These are phyloP conservation scores for Rhodotorula mucilaginosa DNA, from an alignment of 1,284 basidiomycete species.

Conservation along the genomic window DNA sequence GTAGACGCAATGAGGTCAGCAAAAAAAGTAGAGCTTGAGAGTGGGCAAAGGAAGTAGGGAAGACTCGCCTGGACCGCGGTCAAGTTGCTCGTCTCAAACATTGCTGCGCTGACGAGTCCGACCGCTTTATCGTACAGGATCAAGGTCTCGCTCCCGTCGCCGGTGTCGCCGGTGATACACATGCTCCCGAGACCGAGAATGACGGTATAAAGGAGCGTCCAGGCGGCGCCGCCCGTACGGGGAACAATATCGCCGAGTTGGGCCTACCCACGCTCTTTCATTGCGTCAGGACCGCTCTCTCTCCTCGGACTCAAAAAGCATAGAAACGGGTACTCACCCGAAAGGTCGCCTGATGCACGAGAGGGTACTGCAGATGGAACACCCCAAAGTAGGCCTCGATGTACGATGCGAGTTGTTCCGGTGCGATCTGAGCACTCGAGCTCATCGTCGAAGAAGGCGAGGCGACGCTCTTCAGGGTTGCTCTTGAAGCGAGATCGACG, in stretches of 20 bases:
- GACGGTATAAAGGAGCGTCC: conserved; percentile 36
- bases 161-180: conserved; percentile 34
- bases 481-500: conserved; percentile 11
- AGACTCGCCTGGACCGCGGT: conserved; percentile 41
- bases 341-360: conserved; percentile 43
- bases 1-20: neutral
- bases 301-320: too few relatives aligned
- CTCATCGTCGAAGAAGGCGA: conserved; percentile 31
- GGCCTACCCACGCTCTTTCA: conserved; percentile 12
- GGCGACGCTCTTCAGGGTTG: neutral
- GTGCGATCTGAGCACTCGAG: neutral
- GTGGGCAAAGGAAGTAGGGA: too few relatives aligned
- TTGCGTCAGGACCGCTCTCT: neutral
- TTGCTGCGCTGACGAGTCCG: conserved; percentile 26
- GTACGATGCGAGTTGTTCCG: conserved; percentile 17
- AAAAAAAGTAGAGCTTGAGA: too few relatives aligned
- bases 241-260: conserved; percentile 41
- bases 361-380: conserved; percentile 43
- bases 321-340: neutral
- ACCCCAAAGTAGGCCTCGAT: conserved; percentile 22
- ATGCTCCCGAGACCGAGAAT: conserved; percentile 42
- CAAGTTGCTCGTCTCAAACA: conserved; percentile 41
- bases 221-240: conserved; percentile 33
- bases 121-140: conserved; percentile 39
- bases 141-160: conserved; percentile 32